phyloP scores from a whole-genome alignment of 192 early-diverging fungal species.

The Coemansia sp. region DNA sequence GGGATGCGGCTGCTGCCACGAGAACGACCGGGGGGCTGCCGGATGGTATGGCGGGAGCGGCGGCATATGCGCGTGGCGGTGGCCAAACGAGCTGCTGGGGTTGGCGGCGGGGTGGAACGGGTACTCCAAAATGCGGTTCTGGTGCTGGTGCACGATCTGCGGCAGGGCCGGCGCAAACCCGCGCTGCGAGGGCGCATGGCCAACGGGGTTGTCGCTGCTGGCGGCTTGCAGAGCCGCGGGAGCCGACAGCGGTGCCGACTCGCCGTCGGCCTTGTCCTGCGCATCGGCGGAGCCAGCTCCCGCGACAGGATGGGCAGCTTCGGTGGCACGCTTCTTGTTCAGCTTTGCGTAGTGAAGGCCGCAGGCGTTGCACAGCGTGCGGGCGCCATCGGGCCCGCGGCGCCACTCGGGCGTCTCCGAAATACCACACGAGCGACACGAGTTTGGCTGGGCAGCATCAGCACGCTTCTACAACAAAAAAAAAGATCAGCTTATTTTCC shows the following conservation, averaged over 20 bases:
- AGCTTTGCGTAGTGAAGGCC: slow-evolving; percentile 67
- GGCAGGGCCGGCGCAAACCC: slow-evolving; percentile 8
- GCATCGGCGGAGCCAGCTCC: neutral
- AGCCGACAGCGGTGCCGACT: slow-evolving; percentile 2
- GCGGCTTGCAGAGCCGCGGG: neutral
- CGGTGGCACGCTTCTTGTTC: slow-evolving; percentile 51
- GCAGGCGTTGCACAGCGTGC: slow-evolving; percentile 95
- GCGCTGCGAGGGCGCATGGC: neutral
- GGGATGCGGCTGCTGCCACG: slow-evolving; percentile 16
- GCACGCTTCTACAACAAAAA: slow-evolving; percentile 38
- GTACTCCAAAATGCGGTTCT: slow-evolving; percentile 14
- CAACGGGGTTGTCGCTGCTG: neutral
- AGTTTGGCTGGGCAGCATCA: slow-evolving; percentile 61
- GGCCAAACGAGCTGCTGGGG: neutral
- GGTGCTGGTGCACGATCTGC: slow-evolving; percentile 16
- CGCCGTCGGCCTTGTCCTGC: neutral
- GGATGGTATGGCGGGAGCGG: slow-evolving; percentile 6
- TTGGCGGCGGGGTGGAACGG: neutral
- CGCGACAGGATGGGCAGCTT: slow-evolving; percentile 13
- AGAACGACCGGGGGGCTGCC: slow-evolving; percentile 6
- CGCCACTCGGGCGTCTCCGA: slow-evolving; percentile 94
- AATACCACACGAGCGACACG: slow-evolving; percentile 76
- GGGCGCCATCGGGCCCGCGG: slow-evolving; percentile 83
- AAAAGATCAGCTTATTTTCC: neutral
- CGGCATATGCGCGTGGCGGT: slow-evolving; percentile 1